Base-by-base conservation (phyloP, 2,329 filamentous ascomycete genomes). In the Sphaerulina vaccinii region DNA sequence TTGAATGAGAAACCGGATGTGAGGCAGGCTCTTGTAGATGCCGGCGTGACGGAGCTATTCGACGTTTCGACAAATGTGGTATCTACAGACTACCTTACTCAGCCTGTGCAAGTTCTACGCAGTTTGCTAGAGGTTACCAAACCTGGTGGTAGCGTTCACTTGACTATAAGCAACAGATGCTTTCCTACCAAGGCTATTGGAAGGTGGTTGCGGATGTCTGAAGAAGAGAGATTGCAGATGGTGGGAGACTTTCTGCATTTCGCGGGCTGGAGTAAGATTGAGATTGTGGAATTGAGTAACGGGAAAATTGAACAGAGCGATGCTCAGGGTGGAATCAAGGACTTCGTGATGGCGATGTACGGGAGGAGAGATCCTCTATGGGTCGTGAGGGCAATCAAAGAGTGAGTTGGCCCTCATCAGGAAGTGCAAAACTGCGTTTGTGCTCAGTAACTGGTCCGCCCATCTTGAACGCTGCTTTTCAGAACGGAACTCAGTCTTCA, bases 181-280 rank as follows among this genome's bases (percentile, higher is more conserved):
- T 80, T 80, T 56, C 75, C 77, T 1, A 78, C 75, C 1, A 81
- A 81, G 57, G 77, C 73, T 1, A 71, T 80, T 5, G 67, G 65
- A 19, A 65, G 72, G 15, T 81, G 78, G 78, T 62, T 79, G 60
- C 62, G 66, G 47, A 63, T 77, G 22, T 58, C 64, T 44, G 76
- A 78, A 55, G 68, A 70, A 41, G 71, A 76, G 57, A 68, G 75
- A 42, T 59, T 79, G 56, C 57, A 68, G 51, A 76, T 79, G 71
- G 75, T 80, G 11, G 77, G 75, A 7, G 75, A 79, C 51, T 80
- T 77, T 58, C 64, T 80, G 52, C 71, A 73, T 62, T 77, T 75
- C 59, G 71, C 74, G 5, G 77, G 76, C 0, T 81, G 77, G 77
- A 69, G 68, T 27, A 61, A 73, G n/a, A 73, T 81, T 23, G 76